A percentile compares a stretch with the other conserved stretches of the same genome.
phyloP scores from a whole-genome alignment of 192 early-diverging fungal species.

The Coemansia sp. region DNA sequence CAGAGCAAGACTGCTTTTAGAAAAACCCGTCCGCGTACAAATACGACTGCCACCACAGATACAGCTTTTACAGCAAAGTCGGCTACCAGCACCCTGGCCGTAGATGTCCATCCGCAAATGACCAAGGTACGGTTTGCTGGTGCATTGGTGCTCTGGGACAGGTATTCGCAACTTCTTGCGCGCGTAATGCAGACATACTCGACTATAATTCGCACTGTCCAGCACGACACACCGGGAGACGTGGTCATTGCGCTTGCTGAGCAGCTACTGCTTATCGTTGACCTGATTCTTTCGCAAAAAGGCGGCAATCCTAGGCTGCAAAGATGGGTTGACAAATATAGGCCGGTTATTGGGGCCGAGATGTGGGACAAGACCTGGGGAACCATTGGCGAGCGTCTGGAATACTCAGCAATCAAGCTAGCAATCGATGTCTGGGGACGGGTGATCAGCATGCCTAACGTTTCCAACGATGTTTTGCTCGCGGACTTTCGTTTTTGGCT shows the following conservation, averaged over 20 bases:
- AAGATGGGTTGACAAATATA: conserved; percentile 29
- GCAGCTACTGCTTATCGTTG: conserved; percentile 23
- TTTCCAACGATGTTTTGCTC: conserved; percentile 9
- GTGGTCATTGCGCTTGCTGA: conserved; percentile 9
- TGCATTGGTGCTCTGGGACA: conserved; percentile 39
- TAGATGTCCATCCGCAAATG: not conserved
- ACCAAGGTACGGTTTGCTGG: conserved; percentile 5
- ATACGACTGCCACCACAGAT: not conserved
- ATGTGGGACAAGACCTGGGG: conserved; percentile 51
- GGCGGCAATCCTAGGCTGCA: conserved; percentile 34
- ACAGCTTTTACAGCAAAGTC: not conserved
- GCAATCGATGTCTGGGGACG: conserved; percentile 43
- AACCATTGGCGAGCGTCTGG: conserved; percentile 47
- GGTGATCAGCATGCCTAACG: conserved; percentile 7
- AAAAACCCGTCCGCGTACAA: not conserved
- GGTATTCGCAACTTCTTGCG: conserved; percentile 34
- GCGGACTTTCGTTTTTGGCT: conserved; percentile 33
- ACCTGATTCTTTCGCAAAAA: conserved; percentile 49
- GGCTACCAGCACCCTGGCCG: not conserved
- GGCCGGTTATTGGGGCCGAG: conserved; percentile 24
- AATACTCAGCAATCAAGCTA: conserved; percentile 38
- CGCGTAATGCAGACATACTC: conserved; percentile 40
- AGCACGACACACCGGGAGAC: conserved; percentile 4
- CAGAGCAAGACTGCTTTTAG: not conserved
- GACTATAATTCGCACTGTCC: conserved; percentile 27